Base-by-base conservation (phyloP, 495 filamentous ascomycete genomes). In the Lepidopterella palustris region DNA sequence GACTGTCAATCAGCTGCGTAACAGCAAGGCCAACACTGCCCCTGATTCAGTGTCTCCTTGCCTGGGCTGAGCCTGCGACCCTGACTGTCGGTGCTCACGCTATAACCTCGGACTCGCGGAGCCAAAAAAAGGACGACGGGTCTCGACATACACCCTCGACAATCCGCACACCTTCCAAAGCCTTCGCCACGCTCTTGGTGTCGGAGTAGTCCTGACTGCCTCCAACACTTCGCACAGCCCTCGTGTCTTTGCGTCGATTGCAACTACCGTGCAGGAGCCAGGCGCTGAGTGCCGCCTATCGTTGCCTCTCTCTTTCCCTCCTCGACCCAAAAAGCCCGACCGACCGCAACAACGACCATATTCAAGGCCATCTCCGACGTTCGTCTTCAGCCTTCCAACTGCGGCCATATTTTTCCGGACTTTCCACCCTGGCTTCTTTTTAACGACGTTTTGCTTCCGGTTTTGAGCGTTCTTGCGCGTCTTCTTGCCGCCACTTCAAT, bases 391-490 rank as follows among this genome's bases (percentile, higher is more conserved):
- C 47, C 54, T 6, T 35, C 39, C 61, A 58, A 55, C 63, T 15
- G 18, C 35, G 13, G 18, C 10, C 35, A 42, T 42, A 61, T 65
- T 58, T 31, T 55, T 47, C 55, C 58, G 58, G 55, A 53, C 58
- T 57, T 60, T 45, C 57, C 40, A 13, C 48, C 57, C 40, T 57
- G 18, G 31, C 57, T 48, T 61, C 45, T 50, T 13, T 53, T 59
- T 54, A 47, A 20, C 45, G 18, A 29, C 9, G 47, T 47, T 66
- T 25, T 49, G 45, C 63, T 59, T 57, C 64, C 49, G 20, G 42
- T 59, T 60, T 62, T 47, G 40, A 59, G 57, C 58, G 42, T 62
- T 62, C 58, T 52, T 56, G 52, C 55, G 32, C 31, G 3, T 27
- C 58, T 39, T 60, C 27, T 45, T 32, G 35, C 50, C 42, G 47